phyloP scores from a whole-genome alignment of 768 basidiomycete genomes.

The Kwoniella bestiolae region DNA sequence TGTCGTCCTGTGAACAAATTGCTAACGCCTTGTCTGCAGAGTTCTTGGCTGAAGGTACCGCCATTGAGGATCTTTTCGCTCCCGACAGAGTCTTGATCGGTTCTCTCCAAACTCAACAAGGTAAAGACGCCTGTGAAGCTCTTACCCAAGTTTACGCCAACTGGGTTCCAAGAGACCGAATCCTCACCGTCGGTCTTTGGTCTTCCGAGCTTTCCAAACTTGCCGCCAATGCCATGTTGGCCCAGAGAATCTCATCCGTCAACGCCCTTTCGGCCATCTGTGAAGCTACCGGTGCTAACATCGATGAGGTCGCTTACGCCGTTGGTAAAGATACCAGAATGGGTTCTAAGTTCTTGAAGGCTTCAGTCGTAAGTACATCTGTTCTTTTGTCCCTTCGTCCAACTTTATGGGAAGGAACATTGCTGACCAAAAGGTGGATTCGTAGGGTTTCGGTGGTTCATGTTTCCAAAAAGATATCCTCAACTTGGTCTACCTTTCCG shows the following conservation, averaged over 20 bases:
- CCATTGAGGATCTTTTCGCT: conserved; percentile 80
- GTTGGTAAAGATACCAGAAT: conserved; percentile 91
- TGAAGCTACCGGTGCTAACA: conserved; percentile 97
- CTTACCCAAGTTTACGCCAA: conserved; percentile 85
- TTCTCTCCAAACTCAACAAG: conserved; percentile 86
- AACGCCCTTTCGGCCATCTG: conserved; percentile 98
- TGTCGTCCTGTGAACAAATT: background rate
- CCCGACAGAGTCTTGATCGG: conserved; percentile 98
- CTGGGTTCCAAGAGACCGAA: conserved; percentile 85
- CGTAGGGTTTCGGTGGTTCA: conserved; percentile 85
- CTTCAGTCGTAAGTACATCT: conserved; percentile 51
- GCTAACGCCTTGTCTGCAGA: conserved; percentile 60
- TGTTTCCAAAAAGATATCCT: conserved; percentile 99
- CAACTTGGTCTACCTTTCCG: conserved; percentile 95
- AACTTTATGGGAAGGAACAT: background rate
- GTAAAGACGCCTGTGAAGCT: conserved; percentile 75
- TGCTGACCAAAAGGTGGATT: background rate
- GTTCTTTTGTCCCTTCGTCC: background rate
- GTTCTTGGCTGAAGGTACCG: conserved; percentile 98
- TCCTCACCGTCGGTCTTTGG: conserved; percentile 96
- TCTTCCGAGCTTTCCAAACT: conserved; percentile 98
- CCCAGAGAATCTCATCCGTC: conserved; percentile 96
- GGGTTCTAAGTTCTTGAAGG: conserved; percentile 90
- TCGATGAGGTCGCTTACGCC: conserved; percentile 94
- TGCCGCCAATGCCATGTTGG: conserved; percentile 98